Base-by-base conservation (phyloP, 225 moss, liverwort and hornwort genomes). In the Sphagnum contortum region DNA sequence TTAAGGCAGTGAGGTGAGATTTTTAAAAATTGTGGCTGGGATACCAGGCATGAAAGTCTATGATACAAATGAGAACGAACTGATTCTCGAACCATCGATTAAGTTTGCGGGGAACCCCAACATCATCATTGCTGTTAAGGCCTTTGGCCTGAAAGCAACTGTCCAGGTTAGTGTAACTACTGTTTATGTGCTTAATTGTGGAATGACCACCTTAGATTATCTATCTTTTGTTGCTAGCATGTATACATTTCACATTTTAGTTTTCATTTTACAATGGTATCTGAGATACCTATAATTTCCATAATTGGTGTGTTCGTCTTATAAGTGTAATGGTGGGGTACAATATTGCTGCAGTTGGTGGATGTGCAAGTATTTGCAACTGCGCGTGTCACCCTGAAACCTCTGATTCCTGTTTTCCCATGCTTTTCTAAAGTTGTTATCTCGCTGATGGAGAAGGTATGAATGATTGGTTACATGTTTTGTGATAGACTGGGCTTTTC, bases 51-150 rank as follows among this genome's bases (percentile, higher is more conserved):
- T 98, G 78, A 98, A 93, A 71, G 90, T 91, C 59, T 89, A 81
- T 12, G 92, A 98, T 2, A 98, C 96, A 0, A 83, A 85, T 65
- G 96, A 98, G 73, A 93, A 93, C 58, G 90, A 93, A 62, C 72
- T 98, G 69, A 98, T 98, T 47, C 75, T 98, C 59, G 96, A 98
- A 69, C 81, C 90, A 50, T 87, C 88, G 47, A 75, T 81, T 11
- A 98, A 93, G 68, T 98, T 92, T 65, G 92, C 96, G n/a, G 96
- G 96, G 3, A 98, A 98, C 57, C 96, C 96, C 13, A 83, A 98
- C 59, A 83, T 98, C 47, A 87, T 90, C 48, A 79, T 98, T 66
- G 90, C 88, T 52, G 92, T 90, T 13, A 98, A 93, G 66, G 92
- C 96, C 56, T 87, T 89, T 50, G 96, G 96, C n/a, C 0, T 98